Base-by-base conservation (phyloP, 169 alveolate genomes). In the Plasmodium malariae region DNA sequence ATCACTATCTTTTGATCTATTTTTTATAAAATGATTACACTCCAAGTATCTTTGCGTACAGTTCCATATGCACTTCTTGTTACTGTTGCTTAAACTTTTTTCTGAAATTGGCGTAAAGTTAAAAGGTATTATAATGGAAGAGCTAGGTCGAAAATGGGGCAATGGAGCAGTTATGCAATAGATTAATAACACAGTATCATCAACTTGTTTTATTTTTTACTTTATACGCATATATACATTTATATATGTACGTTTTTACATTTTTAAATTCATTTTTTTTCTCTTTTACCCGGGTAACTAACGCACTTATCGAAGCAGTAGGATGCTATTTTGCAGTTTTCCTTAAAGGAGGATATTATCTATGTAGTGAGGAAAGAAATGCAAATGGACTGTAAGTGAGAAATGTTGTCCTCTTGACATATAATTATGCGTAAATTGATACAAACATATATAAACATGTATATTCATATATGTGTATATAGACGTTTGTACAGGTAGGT, bases 221-320 rank as follows among this genome's bases (percentile, higher is more conserved):
- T 26, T n/a, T 26, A 62, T 6, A 1, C 28, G 19, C 28, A 17
- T 57, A 60, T 0, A 60, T 3, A 28, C 26, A 60, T 62, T 9
- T 62, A 62, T 71, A 70, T 48, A 49, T 17, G 9, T 69, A 43
- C 21, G 36, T 28, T 24, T 28, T 17, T 17, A 40, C 30, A n/a
- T 17, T 55, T 40, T 43, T 48, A 7, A 24, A 65, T 49, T 49
- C 2, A n/a, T 43, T 37, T 78, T 65, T 60, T 19, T 78, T 34
- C 9, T 12, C 2, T 32, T 3, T 2, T 65, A 80, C 90, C 83
- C 28, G 90, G 90, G 17, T 80, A 80, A 45, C 69, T 63, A 67
- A 80, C 90, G 49, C 90, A 80, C 48, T 80, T 80, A 51, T 80
- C 90, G 57, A 80, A 80, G 48, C 90, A 80, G 72, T 80, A 80